Percentiles rank a stretch among this genome's conserved stretches.
Conservation (phyloP, 2,329 filamentous ascomycete genomes). For the Fusarium verrucosum region DNA sequence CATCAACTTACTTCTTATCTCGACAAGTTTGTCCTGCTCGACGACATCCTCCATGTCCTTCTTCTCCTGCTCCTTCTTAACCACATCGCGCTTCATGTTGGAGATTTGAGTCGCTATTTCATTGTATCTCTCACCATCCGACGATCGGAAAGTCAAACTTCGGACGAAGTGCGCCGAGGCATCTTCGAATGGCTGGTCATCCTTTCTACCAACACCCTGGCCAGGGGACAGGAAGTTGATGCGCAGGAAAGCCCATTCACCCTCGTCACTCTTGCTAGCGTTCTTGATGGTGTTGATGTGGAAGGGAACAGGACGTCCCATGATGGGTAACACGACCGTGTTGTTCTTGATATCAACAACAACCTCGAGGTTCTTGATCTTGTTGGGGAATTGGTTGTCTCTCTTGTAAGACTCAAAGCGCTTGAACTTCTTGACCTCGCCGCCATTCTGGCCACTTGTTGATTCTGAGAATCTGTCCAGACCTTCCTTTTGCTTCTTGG, state of each 20-base stretch:
- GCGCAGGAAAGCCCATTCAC: constrained; percentile 90
- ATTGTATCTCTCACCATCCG: constrained; percentile 86
- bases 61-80: constrained; percentile 96
- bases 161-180: constrained; percentile 94
- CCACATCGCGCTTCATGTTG: constrained; percentile 91
- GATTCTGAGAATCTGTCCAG: constrained; percentile 86
- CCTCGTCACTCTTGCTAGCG: constrained; percentile 96
- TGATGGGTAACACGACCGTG: constrained; percentile 92
- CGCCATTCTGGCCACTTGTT: constrained; percentile 84
- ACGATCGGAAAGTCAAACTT: constrained; percentile 93
- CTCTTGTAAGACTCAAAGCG: constrained; percentile 99
- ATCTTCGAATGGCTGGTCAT: constrained; percentile 98
- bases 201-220: constrained; percentile 95
- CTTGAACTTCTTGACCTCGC: constrained; percentile 98
- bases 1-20: constrained; percentile 80
- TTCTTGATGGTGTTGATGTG: constrained; percentile 99
- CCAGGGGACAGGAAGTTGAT: constrained; percentile 98
- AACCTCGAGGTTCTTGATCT: constrained; percentile 86
- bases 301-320: constrained; percentile 97
- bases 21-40: constrained; percentile 95
- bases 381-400: constrained; percentile 88
- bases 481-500: constrained; percentile 90
- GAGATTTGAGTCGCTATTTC: constrained; percentile 94
- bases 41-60: constrained; percentile 99
- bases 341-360: constrained; percentile 90